Evolutionary conservation across 163 green algal genomes (phyloP), one percentile per base, ranked within the genome.

Genomic region (Chlorella variabilis): DNA sequence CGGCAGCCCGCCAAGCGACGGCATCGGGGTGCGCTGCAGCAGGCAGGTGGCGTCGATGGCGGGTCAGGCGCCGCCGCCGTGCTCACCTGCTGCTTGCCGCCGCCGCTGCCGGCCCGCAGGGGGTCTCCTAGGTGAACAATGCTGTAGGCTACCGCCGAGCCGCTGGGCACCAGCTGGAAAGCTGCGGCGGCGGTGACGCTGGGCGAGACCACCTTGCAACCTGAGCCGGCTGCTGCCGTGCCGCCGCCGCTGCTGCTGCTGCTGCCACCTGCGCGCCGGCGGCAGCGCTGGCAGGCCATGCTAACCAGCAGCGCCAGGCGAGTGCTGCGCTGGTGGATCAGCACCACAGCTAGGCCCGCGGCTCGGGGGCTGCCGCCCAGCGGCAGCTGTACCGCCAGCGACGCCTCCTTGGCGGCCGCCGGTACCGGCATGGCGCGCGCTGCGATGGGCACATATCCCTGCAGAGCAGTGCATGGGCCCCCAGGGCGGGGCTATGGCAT

Each of bases 401-500:
- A n/a, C 6, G n/a, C 59, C 18, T 2, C 42, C 29, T 38, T 38
- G n/a, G 7, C 9, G 33, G 29, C 31, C n/a, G 34, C 18, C 17
- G 42, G 75, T 21, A 82, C 27, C 8, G 59, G 31, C 33, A 66
- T 6, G 13, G 27, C 45, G 8, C 65, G 49, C 0, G 77, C 77
- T 15, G 77, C 31, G 18, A 83, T 2, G 3, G 77, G 77, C 29
- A 83, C 38, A 41, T 61, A 75, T 6, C n/a, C 66, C 77, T 83
- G 77, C 77, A 48, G 41, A 17, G 7, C n/a, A 62, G 25, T 0
- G 2, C n/a, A n/a, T n/a, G n/a, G n/a, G n/a, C n/a, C n/a, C n/a
- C n/a, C n/a, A n/a, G n/a, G n/a, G n/a, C n/a, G n/a, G n/a, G n/a
- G n/a, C n/a, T n/a, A n/a, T n/a, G n/a, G n/a, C n/a, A n/a, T n/a